A percentile compares a stretch with the other conserved stretches of the same genome.
phyloP scores from a whole-genome alignment of 148 eudicot genomes.

The Spergularia bocconei region DNA sequence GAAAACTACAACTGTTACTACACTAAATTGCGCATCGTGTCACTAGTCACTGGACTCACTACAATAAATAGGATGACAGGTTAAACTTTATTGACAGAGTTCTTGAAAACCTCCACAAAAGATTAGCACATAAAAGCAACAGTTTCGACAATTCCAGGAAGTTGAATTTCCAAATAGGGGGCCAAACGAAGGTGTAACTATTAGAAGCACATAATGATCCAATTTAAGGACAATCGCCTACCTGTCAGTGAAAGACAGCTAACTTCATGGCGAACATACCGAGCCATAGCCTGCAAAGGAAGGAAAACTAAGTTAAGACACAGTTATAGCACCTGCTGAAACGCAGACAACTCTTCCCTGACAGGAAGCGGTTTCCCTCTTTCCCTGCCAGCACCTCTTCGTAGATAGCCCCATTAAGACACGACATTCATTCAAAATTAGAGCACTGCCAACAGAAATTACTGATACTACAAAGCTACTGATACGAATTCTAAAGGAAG shows the following conservation, averaged over 20 bases:
- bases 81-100: too few species aligned
- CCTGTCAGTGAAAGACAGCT: conserved; percentile 76
- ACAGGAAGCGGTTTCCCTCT: neutral
- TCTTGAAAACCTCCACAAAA: too few species aligned
- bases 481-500: neutral
- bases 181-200: neutral
- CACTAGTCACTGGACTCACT: too few species aligned
- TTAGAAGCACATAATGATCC: neutral
- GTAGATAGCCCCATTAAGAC: neutral
- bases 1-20: too few species aligned
- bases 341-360: neutral
- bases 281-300: conserved; percentile 69
- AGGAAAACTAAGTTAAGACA: conserved; percentile 1
- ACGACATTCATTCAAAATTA: neutral
- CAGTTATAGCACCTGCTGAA: neutral
- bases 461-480: neutral
- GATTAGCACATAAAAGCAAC: too few species aligned
- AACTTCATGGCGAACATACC: conserved; percentile 76
- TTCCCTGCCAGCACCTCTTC: neutral
- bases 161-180: too few species aligned
- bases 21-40: too few species aligned
- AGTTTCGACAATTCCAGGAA: neutral
- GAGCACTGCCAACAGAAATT: neutral
- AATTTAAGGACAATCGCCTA: conserved; percentile 18
- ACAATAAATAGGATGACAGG: too few species aligned